These are phyloP conservation scores for Lathyrus tuberosus DNA, from an alignment of 306 rosid species.

Conservation along the genomic window DNA sequence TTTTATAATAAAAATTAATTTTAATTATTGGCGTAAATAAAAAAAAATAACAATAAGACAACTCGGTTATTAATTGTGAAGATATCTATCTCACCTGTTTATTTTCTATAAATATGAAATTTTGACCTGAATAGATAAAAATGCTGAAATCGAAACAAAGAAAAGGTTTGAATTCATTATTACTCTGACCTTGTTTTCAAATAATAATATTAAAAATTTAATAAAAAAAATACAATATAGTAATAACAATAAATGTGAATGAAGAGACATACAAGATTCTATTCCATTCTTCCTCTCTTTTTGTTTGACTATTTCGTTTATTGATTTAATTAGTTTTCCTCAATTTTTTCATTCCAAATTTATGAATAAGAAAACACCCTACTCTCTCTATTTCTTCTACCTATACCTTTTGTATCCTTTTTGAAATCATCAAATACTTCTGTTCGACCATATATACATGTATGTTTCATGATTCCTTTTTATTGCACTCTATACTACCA, in stretches of 20 bases:
- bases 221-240: too few relatives aligned
- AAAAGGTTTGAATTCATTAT: too few relatives aligned
- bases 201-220: too few relatives aligned
- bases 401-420: conserved; percentile 44
- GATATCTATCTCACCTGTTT: too few relatives aligned
- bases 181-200: too few relatives aligned
- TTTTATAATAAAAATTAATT: too few relatives aligned
- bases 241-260: conserved; percentile 29
- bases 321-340: conserved; percentile 4
- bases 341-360: conserved; percentile 1
- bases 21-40: too few relatives aligned
- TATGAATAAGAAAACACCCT: conserved; percentile 35
- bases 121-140: too few relatives aligned
- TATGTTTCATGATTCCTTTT: conserved; percentile 33
- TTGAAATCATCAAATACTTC: conserved; percentile 38
- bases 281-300: conserved; percentile 41
- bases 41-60: too few relatives aligned
- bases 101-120: too few relatives aligned
- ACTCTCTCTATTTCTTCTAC: conserved; percentile 48
- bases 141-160: too few relatives aligned
- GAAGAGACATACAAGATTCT: conserved; percentile 56
- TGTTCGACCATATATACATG: conserved; percentile 29
- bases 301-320: conserved; percentile 49
- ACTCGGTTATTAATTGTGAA: too few relatives aligned
- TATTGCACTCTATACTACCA: conserved; percentile 28